phyloP scores from a whole-genome alignment of 1,284 basidiomycete genomes.

The Ceratobasidium sp. region DNA sequence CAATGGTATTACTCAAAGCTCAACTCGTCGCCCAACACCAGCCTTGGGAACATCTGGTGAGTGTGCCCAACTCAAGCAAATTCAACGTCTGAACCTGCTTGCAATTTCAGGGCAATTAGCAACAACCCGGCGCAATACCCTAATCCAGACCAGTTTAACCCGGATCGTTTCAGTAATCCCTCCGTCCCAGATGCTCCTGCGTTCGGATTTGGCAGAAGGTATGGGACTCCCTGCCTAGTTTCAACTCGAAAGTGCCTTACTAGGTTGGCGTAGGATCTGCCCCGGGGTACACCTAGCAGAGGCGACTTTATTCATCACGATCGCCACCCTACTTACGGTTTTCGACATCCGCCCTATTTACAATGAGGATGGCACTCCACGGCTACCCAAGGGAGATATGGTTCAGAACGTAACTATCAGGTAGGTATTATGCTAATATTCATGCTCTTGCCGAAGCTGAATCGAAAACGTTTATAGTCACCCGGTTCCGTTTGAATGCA shows the following conservation, averaged over 20 bases:
- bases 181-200: not conserved
- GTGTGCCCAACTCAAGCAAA: not conserved
- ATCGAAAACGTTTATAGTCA: no score
- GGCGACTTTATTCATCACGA: constrained; percentile 19
- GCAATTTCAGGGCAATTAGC: constrained; percentile 43
- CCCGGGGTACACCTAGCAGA: constrained; percentile 39
- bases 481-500: no score
- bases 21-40: no score
- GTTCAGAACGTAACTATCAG: no score
- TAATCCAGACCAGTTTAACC: constrained; percentile 48
- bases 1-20: no score
- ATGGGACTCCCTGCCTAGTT: not conserved
- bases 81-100: not conserved
- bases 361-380: constrained; percentile 4
- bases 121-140: constrained; percentile 44
- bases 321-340: not conserved
- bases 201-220: constrained; percentile 36
- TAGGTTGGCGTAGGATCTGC: constrained; percentile 18
- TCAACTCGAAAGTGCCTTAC: not conserved
- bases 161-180: constrained; percentile 48
- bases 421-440: no score
- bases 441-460: no score
- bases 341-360: constrained; percentile 5
- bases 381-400: no score
- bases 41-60: constrained; percentile 49